phyloP scores from a whole-genome alignment of 768 basidiomycete species.

The Phanerochaete sordida region DNA sequence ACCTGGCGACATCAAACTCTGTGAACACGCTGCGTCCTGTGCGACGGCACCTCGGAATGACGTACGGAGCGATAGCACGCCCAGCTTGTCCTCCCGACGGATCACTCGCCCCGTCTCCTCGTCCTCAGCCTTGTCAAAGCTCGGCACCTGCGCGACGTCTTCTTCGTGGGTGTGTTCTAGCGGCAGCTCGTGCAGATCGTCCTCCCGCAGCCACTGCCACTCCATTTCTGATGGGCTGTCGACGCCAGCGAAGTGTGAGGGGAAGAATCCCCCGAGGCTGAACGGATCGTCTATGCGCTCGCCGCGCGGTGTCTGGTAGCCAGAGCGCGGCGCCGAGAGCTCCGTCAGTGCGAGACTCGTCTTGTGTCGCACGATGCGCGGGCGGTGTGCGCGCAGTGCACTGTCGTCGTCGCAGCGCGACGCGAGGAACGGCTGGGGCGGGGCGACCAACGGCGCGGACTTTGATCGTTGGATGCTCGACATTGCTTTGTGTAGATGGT shows the following conservation, averaged over 20 bases:
- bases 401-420: slow-evolving; percentile 2
- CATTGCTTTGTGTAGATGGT: slow-evolving; percentile 20
- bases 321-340: not conserved
- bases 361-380: slow-evolving; percentile 16
- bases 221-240: slow-evolving; percentile 26
- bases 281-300: slow-evolving; percentile 41
- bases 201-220: slow-evolving; percentile 41
- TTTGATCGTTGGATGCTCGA: slow-evolving; percentile 27
- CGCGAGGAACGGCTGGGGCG: slow-evolving; percentile 5
- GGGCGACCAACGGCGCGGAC: slow-evolving; percentile 23
- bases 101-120: slow-evolving; percentile 36
- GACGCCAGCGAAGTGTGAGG: slow-evolving; percentile 24
- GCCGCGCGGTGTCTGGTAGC: slow-evolving; percentile 19
- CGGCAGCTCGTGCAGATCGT: slow-evolving; percentile 18
- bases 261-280: slow-evolving; percentile 47
- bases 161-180: slow-evolving; percentile 15
- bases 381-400: slow-evolving; percentile 16
- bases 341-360: slow-evolving; percentile 15
- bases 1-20: not conserved
- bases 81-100: slow-evolving; percentile 46
- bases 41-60: not conserved
- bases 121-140: slow-evolving; percentile 29
- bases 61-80: slow-evolving; percentile 39
- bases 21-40: not conserved
- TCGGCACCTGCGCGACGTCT: slow-evolving; percentile 14